Evolutionary conservation across 139 green algal species (phyloP), one percentile per base, ranked within the genome.

Genomic region (Asterochloris erici): DNA sequence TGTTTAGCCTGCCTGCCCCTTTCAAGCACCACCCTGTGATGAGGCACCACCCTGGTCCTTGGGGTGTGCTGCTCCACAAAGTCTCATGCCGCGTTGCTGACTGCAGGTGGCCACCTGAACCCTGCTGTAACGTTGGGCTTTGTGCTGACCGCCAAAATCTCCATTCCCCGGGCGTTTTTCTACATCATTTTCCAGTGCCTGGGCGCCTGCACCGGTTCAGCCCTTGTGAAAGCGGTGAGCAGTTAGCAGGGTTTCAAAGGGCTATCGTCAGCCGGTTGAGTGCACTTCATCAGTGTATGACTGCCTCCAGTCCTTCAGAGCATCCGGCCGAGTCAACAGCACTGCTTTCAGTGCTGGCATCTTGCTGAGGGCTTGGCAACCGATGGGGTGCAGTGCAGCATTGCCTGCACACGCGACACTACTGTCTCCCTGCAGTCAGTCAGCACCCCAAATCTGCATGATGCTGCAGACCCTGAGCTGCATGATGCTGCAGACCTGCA

Each of bases 91-190:
- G 17, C 10, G 17, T 9, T 19, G 0, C 12, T 81, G 14, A 19
- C 1, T 77, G 11, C 79, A 83, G 79, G 79, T 63, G 79, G 79
- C 23, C 79, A 83, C 70, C 62, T 83, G 29, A 83, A 83, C 27
- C 79, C 79, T 14, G 79, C 79, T 47, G 73, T 83, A 9, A 79
- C 69, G 1, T 38, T 83, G 28, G 79, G 47, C 24, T 73, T 78
- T 23, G 64, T 83, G 15, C 13, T 78, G 14, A 28, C 70, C 24
- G 17, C 54, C 21, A 83, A 83, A 54, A 26, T 83, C 4, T 78
- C 79, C 24, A n/a, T 78, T 19, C 14, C 68, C 13, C 70, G 79
- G 24, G 79, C 38, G 17, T 47, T 79, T 24, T 68, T 66, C n/a
- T 83, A 83, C 54, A 78, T 75, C 38, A 69, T 69, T n/a, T 29